Base-by-base conservation (phyloP, 2,329 filamentous ascomycete genomes). In the Colletotrichum chlorophyti region DNA sequence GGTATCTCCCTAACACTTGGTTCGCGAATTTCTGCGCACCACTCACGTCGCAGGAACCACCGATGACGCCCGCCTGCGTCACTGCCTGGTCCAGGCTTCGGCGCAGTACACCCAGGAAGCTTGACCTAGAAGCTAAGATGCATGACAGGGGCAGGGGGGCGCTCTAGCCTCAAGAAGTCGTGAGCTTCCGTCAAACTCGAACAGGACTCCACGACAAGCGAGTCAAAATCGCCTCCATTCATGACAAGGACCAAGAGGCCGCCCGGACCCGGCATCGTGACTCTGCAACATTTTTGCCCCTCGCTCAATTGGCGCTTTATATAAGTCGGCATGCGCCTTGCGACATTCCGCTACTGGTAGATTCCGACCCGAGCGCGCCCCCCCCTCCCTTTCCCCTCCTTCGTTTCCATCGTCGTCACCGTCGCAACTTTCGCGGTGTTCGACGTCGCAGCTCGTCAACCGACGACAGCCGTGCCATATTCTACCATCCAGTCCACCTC, bases 61-160 rank as follows among this genome's bases (percentile, higher is more conserved):
- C 57, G 43, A 60, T 60, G 57, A 60, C 57, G 57, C 57, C 38
- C 21, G 32, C 47, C 51, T 57, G 57, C 57, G 57, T 60, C 57
- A 57, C 38, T 45, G 38, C 27, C 21, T 34, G 19, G 31, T 19
- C 32, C 51, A 55, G 51, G 52, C 32, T 47, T n/a, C n/a, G n/a
- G n/a, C n/a, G n/a, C 40, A 23, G 50, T 41, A n/a, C n/a, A n/a
- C n/a, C 51, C 57, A 50, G 52, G 51, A 60, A 60, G 57, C 57
- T 60, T 60, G 57, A 60, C 57, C 57, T 52, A 60, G 52, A 60
- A 60, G 57, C 57, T 57, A 60, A 60, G 57, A 60, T 49, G 45
- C n/a, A 42, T 26, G 57, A 57, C 57, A 60, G 45, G 57, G 55
- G n/a, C n/a, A n/a, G 41, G 51, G 23, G 21, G 37, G 51, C 42